Evolutionary conservation across 306 rosid genomes (phyloP).

Genomic region (Acacia melanoxylon): DNA sequence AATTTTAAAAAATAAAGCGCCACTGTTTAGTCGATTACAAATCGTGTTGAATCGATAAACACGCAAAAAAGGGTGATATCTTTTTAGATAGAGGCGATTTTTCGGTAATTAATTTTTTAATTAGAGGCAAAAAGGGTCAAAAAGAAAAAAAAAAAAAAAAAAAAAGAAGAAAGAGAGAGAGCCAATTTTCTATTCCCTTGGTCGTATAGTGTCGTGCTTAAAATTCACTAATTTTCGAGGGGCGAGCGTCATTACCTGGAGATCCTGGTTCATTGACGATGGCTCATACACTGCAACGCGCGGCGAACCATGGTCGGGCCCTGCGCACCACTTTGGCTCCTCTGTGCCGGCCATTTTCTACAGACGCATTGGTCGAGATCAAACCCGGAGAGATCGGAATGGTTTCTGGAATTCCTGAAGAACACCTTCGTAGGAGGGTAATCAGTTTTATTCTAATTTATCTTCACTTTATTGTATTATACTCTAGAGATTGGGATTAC

Average conservation of each 20-base stretch:
- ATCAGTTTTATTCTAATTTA: background rate
- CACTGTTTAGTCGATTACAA: too few species aligned
- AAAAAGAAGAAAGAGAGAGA: too few species aligned
- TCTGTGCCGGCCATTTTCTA: conserved; percentile 52
- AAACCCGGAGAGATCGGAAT: conserved; percentile 87
- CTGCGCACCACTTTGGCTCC: conserved; percentile 49
- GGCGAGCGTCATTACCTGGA: background rate
- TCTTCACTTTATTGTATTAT: background rate
- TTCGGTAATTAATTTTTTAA: too few species aligned
- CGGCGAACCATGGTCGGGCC: conserved; percentile 49
- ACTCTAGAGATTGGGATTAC: background rate
- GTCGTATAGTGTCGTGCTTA: background rate
- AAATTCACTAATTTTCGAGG: background rate
- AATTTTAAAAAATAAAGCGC: too few species aligned
- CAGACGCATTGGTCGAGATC: conserved; percentile 66
- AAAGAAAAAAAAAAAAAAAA: too few species aligned
- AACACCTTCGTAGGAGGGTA: conserved; percentile 83
- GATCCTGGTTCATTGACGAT: conserved; percentile 34
- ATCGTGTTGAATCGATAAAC: too few species aligned
- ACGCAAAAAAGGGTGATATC: too few species aligned
- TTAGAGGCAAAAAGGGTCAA: too few species aligned
- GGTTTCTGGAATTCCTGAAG: conserved; percentile 92
- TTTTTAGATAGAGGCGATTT: too few species aligned
- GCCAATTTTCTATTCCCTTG: too few species aligned
- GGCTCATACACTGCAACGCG: conserved; percentile 70